Evolutionary conservation across 768 basidiomycete species (phyloP).

Genomic region (Clathrus columnatus): DNA sequence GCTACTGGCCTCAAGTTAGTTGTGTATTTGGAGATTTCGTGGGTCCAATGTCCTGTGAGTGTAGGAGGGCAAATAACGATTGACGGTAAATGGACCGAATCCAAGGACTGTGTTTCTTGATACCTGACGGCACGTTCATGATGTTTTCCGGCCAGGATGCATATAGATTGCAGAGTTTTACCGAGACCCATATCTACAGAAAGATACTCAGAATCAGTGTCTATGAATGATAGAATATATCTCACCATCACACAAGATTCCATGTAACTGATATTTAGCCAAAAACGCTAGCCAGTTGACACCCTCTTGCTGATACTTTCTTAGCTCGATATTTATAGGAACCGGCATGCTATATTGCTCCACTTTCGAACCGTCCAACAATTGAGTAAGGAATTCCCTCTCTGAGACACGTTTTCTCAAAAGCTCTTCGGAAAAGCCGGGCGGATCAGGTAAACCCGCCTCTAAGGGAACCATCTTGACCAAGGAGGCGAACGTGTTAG

Average conservation of each 20-base stretch:
- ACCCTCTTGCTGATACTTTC: constrained; percentile 97
- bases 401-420: constrained; percentile 80
- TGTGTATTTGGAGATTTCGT: constrained; percentile 90
- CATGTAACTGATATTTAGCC: constrained; percentile 95
- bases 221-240: neutral
- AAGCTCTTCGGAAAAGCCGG: constrained; percentile 82
- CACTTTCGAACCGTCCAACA: constrained; percentile 92
- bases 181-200: constrained; percentile 97
- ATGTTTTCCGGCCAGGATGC: constrained; percentile 91
- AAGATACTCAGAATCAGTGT: constrained; percentile 8
- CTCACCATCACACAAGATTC: constrained; percentile 93
- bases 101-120: constrained; percentile 57
- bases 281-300: constrained; percentile 99
- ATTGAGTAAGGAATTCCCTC: constrained; percentile 84
- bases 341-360: constrained; percentile 84
- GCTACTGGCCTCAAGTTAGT: constrained; percentile 76
- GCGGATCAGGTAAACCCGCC: constrained; percentile 94
- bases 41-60: constrained; percentile 97
- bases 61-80: constrained; percentile 96
- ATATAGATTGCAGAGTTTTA: constrained; percentile 96
- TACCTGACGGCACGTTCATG: constrained; percentile 70
- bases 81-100: constrained; percentile 82
- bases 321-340: constrained; percentile 83
- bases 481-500: constrained; percentile 94
- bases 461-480: constrained; percentile 99